These are phyloP conservation scores for Tolypocladium amazonense DNA, from an alignment of 2,329 filamentous ascomycete genomes.

Conservation along the genomic window DNA sequence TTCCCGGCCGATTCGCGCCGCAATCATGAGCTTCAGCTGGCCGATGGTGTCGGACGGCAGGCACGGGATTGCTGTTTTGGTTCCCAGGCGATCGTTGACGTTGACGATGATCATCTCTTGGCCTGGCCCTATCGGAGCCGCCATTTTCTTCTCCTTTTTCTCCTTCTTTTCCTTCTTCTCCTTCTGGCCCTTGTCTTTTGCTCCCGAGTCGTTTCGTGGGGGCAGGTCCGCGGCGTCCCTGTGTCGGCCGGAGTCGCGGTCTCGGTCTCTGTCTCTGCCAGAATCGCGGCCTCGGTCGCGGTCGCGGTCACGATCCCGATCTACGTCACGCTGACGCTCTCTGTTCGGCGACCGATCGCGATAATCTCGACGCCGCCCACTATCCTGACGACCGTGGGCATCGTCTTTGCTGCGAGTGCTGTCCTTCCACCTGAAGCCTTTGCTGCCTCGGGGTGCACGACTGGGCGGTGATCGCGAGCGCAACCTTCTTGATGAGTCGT, in stretches of 20 bases:
- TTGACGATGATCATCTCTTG: conserved; percentile 91
- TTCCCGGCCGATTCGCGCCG: conserved; percentile 76
- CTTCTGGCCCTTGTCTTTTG: conserved; percentile 23
- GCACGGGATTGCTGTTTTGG: conserved; percentile 90
- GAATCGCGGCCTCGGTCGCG: conserved; percentile 19
- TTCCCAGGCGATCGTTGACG: conserved; percentile 90
- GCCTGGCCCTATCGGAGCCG: conserved; percentile 19
- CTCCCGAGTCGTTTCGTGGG: conserved; percentile 14
- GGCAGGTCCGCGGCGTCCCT: conserved; percentile 9
- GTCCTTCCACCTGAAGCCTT: conserved; percentile 48
- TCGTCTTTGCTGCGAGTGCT: conserved; percentile 37
- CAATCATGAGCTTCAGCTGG: conserved; percentile 85
- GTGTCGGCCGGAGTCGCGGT: conserved; percentile 17
- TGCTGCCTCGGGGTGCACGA: conserved; percentile 14
- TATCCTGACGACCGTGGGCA: conserved; percentile 23
- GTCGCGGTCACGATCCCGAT: conserved; percentile 22
- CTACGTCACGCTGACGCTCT: conserved; percentile 15
- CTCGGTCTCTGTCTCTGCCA: conserved; percentile 18
- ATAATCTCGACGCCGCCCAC: conserved; percentile 31
- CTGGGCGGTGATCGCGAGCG: conserved; percentile 16
- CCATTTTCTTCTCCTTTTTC: conserved; percentile 20
- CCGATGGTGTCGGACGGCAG: conserved; percentile 74
- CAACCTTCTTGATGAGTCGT: conserved; percentile 11
- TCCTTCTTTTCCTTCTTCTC: conserved; percentile 26
- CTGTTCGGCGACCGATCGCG: conserved; percentile 26